Evolutionary conservation across 306 rosid species (phyloP).

Genomic region (Carpinus viminea): DNA sequence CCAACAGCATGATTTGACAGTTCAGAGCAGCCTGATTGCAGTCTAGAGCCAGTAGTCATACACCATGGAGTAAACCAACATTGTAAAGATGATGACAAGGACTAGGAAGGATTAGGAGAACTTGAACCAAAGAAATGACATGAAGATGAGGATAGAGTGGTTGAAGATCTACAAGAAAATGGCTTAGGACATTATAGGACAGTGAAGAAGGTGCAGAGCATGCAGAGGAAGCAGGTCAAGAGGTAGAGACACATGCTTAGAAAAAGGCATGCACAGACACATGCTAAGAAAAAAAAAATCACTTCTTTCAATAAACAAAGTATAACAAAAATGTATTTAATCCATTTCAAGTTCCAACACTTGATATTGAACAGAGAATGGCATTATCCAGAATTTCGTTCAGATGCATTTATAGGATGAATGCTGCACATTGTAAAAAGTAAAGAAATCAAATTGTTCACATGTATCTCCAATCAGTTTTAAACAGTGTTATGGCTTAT

Average conservation of each 20-base stretch:
- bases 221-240: constrained; percentile 70
- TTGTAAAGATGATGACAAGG: constrained; percentile 64
- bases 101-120: constrained; percentile 87
- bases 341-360: not conserved
- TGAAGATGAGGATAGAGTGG: constrained; percentile 60
- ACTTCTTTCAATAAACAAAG: no score
- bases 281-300: not conserved
- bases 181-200: constrained; percentile 47
- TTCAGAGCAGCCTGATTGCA: constrained; percentile 54
- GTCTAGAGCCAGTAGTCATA: constrained; percentile 77
- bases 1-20: constrained; percentile 60
- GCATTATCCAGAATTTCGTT: not conserved
- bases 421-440: not conserved
- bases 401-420: not conserved
- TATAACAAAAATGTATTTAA: not conserved
- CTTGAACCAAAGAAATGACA: constrained; percentile 72
- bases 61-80: constrained; percentile 53
- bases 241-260: constrained; percentile 43
- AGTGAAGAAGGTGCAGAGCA: constrained; percentile 57
- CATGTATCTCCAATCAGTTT: not conserved
- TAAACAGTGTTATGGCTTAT: not conserved
- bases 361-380: not conserved
- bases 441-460: not conserved
- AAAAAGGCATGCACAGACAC: not conserved
- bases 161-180: constrained; percentile 63